A percentile compares a stretch with the other conserved stretches of the same genome.
These are phyloP conservation scores for Thielaviopsis euricoi DNA, from an alignment of 2,329 filamentous ascomycete genomes.

Conservation along the genomic window DNA sequence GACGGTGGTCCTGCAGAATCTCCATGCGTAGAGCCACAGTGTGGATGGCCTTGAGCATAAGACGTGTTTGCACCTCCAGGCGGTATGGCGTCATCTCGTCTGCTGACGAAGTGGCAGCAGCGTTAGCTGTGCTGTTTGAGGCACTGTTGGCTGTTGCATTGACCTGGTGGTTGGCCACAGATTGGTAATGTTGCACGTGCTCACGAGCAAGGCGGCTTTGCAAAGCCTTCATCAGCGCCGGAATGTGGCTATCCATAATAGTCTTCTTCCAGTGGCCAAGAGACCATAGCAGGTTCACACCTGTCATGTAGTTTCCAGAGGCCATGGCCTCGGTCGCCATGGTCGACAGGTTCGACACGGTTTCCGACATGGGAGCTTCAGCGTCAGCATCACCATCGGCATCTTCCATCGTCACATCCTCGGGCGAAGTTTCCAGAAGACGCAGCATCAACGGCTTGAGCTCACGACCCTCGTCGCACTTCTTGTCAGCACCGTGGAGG, in stretches of 20 bases:
- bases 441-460: conserved; percentile 63
- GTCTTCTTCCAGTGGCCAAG: conserved; percentile 70
- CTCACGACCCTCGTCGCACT: conserved; percentile 50
- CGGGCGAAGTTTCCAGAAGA: conserved; percentile 76
- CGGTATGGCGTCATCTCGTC: conserved; percentile 56
- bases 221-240: conserved; percentile 79
- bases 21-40: conserved; percentile 87
- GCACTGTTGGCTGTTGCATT: conserved; percentile 25
- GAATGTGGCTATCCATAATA: conserved; percentile 79
- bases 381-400: conserved; percentile 72
- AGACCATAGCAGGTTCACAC: conserved; percentile 87
- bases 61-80: conserved; percentile 69
- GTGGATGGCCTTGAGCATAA: conserved; percentile 92
- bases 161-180: conserved; percentile 35
- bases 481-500: conserved; percentile 57
- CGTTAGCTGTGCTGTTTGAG: conserved; percentile 26
- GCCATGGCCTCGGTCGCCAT: conserved; percentile 78
- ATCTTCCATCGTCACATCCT: conserved; percentile 53
- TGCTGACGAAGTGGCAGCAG: conserved; percentile 5
- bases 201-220: conserved; percentile 86
- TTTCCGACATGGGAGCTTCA: conserved; percentile 70
- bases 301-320: conserved; percentile 64
- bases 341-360: conserved; percentile 69
- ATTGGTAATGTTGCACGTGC: conserved; percentile 64
- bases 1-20: conserved; percentile 71